Percentiles rank a stretch among this genome's conserved stretches.
These are phyloP conservation scores for Cyanodermella asteris DNA, from an alignment of 2,329 filamentous ascomycete species.

Conservation along the genomic window DNA sequence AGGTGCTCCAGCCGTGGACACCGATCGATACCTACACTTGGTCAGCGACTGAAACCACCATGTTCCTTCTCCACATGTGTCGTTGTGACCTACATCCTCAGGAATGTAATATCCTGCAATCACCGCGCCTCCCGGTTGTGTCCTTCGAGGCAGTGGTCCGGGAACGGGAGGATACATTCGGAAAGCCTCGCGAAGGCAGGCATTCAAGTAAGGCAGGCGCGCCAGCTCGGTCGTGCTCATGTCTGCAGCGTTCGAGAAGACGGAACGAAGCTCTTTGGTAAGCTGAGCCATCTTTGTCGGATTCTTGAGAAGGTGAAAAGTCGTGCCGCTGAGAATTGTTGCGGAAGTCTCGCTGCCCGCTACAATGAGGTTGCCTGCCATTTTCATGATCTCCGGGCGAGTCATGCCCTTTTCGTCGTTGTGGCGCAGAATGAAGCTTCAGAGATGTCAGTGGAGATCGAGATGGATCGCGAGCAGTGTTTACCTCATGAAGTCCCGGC, in stretches of 20 bases:
- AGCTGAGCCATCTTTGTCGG: slow-evolving; percentile 11
- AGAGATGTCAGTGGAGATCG: too few relatives aligned
- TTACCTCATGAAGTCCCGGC: slow-evolving; percentile 20
- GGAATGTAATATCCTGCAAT: slow-evolving; percentile 18
- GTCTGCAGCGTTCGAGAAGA: slow-evolving; percentile 11
- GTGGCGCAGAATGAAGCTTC: slow-evolving; percentile 14
- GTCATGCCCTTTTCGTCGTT: slow-evolving; percentile 12
- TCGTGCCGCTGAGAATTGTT: slow-evolving; percentile 17
- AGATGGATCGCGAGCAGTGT: too few relatives aligned
- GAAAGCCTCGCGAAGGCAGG: slow-evolving; percentile 20
- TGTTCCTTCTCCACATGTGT: too few relatives aligned
- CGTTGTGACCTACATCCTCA: slow-evolving; percentile 9
- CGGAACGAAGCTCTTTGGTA: slow-evolving; percentile 6
- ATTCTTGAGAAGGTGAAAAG: slow-evolving; percentile 15
- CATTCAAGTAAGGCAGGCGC: slow-evolving; percentile 16
- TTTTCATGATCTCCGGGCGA: slow-evolving; percentile 17
- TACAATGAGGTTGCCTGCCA: slow-evolving; percentile 17
- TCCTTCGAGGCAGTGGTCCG: slow-evolving; percentile 13
- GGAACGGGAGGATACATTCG: slow-evolving; percentile 21
- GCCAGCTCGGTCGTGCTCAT: slow-evolving; percentile 14
- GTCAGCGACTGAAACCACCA: slow-evolving; percentile 1
- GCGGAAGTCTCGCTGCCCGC: slow-evolving; percentile 26
- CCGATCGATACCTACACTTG: too few relatives aligned
- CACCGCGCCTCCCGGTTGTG: slow-evolving; percentile 15
- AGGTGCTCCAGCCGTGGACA: too few relatives aligned